Base-by-base conservation (phyloP, 495 filamentous ascomycete species). In the Aspergillus egyptiacus region DNA sequence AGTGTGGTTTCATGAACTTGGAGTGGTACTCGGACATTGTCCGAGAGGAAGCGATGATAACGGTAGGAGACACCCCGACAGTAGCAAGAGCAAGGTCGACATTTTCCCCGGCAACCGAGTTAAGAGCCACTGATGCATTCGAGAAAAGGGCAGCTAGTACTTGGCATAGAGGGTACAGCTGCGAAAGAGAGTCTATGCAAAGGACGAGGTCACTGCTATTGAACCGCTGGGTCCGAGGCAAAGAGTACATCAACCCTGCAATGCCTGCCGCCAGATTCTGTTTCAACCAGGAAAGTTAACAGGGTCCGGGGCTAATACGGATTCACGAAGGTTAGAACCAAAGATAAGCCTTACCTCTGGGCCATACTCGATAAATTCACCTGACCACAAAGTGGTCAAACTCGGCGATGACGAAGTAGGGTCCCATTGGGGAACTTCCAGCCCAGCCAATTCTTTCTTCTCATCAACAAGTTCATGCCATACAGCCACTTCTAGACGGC, bases 381-480 rank as follows among this genome's bases (percentile, higher is more conserved):
- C 81, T 14, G 77, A 72, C 82, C 82, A 85, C 59, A 86, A 77
- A 31, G 79, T 71, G 28, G 39, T 65, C 50, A 83, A 57, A 17
- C 79, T 68, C 27, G 83, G 79, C 41, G 72, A 68, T n/a, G 73
- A 66, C 23, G 72, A 68, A 18, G 60, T 69, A 32, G 77, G 75
- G 13, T 75, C 72, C 39, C 63, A 72, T 35, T 60, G 50, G 18
- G 81, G 81, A 9, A 84, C 63, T 11, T 79, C 74, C 15, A 71
- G 47, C 27, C 65, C 66, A 14, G 65, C 53, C 50, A 63, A 53
- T 34, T 60, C 61, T 47, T 67, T 74, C 56, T 76, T 73, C 48
- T 88, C 83, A 55, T 82, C 79, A 24, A 94, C 70, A 39, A 95
- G 72, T 31, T 95, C 86, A 54, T 93, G 86, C 89, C 89, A 96